These are phyloP conservation scores for Exophiala sp. DNA, from an alignment of 2,329 filamentous ascomycete genomes.

Conservation along the genomic window DNA sequence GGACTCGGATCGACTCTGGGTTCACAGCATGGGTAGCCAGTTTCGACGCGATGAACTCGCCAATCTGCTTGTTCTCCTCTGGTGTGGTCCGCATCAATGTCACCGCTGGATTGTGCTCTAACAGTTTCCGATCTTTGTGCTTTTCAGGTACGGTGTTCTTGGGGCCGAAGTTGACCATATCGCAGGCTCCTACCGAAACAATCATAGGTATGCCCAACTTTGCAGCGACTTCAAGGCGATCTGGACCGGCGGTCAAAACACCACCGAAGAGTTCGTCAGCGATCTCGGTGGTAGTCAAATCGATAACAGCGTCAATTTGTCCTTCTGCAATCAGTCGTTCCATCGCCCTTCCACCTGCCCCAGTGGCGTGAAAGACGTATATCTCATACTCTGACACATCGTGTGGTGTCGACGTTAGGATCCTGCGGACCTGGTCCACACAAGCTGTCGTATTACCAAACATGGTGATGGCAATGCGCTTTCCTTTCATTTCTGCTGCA, in stretches of 20 bases:
- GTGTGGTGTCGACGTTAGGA: slow-evolving; percentile 26
- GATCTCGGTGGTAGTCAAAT: slow-evolving; percentile 69
- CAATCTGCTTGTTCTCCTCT: slow-evolving; percentile 57
- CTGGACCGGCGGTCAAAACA: slow-evolving; percentile 57
- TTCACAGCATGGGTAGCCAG: slow-evolving; percentile 42
- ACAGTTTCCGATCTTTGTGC: slow-evolving; percentile 52
- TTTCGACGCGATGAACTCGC: slow-evolving; percentile 54
- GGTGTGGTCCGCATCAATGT: slow-evolving; percentile 63
- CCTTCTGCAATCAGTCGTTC: slow-evolving; percentile 59
- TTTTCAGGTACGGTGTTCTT: slow-evolving; percentile 53
- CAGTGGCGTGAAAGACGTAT: slow-evolving; percentile 68
- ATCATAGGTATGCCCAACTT: slow-evolving; percentile 57
- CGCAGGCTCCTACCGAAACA: slow-evolving; percentile 53
- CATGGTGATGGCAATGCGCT: slow-evolving; percentile 65
- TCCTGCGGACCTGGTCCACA: slow-evolving; percentile 52
- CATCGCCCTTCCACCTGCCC: slow-evolving; percentile 66
- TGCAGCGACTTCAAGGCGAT: slow-evolving; percentile 57
- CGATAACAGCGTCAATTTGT: slow-evolving; percentile 62
- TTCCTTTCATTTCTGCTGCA: slow-evolving; percentile 33
- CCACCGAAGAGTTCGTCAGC: slow-evolving; percentile 63
- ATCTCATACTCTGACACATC: slow-evolving; percentile 48
- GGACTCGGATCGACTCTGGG: slow-evolving; percentile 50
- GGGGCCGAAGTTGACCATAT: slow-evolving; percentile 65
- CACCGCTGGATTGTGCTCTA: slow-evolving; percentile 63
- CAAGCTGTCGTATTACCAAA: slow-evolving; percentile 70